A percentile compares a stretch with the other conserved stretches of the same genome.
Conservation (phyloP, 1,139 yeast genomes). For the Scheffersomyces lignicola region DNA sequence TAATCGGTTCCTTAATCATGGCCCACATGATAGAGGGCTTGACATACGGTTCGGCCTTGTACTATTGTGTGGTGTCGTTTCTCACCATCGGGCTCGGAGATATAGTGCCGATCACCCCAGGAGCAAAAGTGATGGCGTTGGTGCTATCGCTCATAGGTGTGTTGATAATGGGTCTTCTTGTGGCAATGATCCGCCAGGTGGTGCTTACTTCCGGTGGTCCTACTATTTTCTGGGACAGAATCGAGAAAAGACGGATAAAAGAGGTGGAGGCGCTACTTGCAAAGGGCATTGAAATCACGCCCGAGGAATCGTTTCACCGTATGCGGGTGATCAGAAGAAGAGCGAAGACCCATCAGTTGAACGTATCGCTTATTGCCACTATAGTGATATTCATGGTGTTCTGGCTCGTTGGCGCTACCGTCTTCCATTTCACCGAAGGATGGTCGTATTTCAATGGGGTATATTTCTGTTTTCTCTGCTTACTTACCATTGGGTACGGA, state of each 20-base stretch:
- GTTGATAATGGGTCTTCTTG: slow-evolving; percentile 66
- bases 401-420: slow-evolving; percentile 72
- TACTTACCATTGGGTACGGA: slow-evolving; percentile 85
- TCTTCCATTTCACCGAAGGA: slow-evolving; percentile 55
- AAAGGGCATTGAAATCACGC: slow-evolving; percentile 20
- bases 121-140: slow-evolving; percentile 57
- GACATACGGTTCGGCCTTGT: slow-evolving; percentile 62
- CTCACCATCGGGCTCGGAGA: slow-evolving; percentile 84
- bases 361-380: slow-evolving; percentile 38
- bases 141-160: slow-evolving; percentile 70
- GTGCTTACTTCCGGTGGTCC: slow-evolving; percentile 61
- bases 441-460: slow-evolving; percentile 72
- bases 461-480: slow-evolving; percentile 73
- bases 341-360: slow-evolving; percentile 31
- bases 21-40: slow-evolving; percentile 28
- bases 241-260: slow-evolving; percentile 39
- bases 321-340: slow-evolving; percentile 49
- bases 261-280: slow-evolving; percentile 16
- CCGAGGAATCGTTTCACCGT: slow-evolving; percentile 49
- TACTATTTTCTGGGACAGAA: slow-evolving; percentile 60
- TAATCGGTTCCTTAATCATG: slow-evolving; percentile 62
- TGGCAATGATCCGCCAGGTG: slow-evolving; percentile 67
- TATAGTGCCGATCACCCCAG: slow-evolving; percentile 51
- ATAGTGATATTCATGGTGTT: slow-evolving; percentile 52
- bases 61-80: slow-evolving; percentile 69